Conservation (phyloP, 441 rosid species). For the Arabidopsis hybrid region DNA sequence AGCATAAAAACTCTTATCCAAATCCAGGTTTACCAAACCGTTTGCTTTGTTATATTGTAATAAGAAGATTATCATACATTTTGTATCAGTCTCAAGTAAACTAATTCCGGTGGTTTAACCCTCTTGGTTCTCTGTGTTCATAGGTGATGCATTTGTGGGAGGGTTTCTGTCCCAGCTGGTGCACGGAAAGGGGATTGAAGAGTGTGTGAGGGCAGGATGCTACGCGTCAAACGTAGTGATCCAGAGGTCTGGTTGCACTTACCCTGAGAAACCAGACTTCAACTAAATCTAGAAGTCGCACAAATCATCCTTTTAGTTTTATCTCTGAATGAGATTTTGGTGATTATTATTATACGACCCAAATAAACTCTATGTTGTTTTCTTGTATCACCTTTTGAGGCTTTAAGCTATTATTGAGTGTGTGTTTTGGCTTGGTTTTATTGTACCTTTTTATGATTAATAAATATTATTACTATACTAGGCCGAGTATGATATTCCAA, state of each 20-base stretch:
- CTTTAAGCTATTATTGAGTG: conserved; percentile 22
- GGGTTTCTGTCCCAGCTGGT: conserved; percentile 90
- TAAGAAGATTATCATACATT: neutral
- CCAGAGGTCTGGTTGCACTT: conserved; percentile 97
- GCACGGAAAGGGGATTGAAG: conserved; percentile 72
- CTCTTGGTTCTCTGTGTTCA: neutral
- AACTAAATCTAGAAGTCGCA: conserved; percentile 28
- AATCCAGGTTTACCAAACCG: neutral
- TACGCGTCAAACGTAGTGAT: conserved; percentile 87
- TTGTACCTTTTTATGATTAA: neutral
- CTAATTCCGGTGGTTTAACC: neutral
- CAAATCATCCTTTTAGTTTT: conserved; percentile 25
- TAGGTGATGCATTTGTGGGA: conserved; percentile 98
- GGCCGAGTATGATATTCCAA: neutral
- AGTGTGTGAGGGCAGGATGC: conserved; percentile 85
- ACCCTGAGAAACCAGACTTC: conserved; percentile 56
- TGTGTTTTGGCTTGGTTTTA: conserved; percentile 22
- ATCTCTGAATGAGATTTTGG: conserved; percentile 22
- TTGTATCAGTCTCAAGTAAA: conserved; percentile 6
- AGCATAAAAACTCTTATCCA: conserved; percentile 1
- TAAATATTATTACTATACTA: conserved; percentile 4
- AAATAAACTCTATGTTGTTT: conserved; percentile 39
- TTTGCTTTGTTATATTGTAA: neutral
- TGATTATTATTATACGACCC: conserved; percentile 7
- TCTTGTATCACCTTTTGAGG: conserved; percentile 36